Evolutionary conservation across 2,329 filamentous ascomycete species (phyloP), one percentile per base, ranked within the genome.

Genomic region (Fusarium pilosicola): DNA sequence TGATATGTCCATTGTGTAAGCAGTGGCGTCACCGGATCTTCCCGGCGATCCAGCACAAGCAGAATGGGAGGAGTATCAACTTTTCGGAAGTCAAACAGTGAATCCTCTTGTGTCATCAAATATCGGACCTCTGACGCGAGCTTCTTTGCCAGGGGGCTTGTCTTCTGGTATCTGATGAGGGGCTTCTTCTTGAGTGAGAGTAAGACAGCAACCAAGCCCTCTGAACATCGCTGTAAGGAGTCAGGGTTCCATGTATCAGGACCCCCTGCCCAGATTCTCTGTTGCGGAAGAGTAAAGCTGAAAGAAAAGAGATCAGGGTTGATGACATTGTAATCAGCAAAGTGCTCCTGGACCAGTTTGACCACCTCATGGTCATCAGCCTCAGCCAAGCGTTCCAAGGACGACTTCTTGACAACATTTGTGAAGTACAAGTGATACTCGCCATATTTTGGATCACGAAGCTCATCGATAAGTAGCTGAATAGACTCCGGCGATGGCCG

Each of bases 1-100:
- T 99, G 96, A 79, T 99, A 99, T 32, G 96, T 99, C 96, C 96
- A 99, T 81, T 99, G 96, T 6, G 95, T 97, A 55, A 99, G 88
- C 17, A 99, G 85, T 1, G 96, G 96, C 7, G 96, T 99, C 57
- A 98, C 93, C 0, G 96, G 96, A 78, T 99, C 96, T 80, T 98
- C 95, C 81, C 96, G 90, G 46, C 96, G 91, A 83, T 99, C 96
- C 36, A 99, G 84, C 61, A 99, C 90, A 39, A 99, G 87, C 20
- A 99, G 86, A 76, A 99, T 95, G 0, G 97, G 96, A 14, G 96
- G 94, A 1, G 96, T 99, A 81, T 99, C 96, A 59, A 95, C 93
- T 81, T 94, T 95, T 73, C 96, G 90, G 81, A 99, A 99, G 81
- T 98, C 95, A 83, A 99, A 99, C 15, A 99, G 85, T 78, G 97